Base-by-base conservation (phyloP, 495 filamentous ascomycete species). In the Opeltia flavorubescens region DNA sequence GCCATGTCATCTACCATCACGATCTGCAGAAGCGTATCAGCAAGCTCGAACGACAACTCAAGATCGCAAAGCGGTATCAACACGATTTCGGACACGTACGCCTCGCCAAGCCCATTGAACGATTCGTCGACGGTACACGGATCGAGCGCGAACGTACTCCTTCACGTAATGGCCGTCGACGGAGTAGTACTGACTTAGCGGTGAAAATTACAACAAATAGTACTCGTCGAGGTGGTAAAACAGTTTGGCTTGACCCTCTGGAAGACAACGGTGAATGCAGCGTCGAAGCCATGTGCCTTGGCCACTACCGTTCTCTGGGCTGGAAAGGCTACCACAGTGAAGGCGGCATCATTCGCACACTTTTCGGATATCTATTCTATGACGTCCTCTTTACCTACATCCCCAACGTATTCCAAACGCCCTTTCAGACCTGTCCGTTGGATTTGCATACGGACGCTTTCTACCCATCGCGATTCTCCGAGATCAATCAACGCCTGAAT, bases 261-360 rank as follows among this genome's bases (percentile, higher is more conserved):
- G 78, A 79, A 58, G 72, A 65, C 33, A 74, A 71, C 30, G 77
- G 71, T 17, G 80, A 93, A 62, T 89, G 86, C 56, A 67, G 72
- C 57, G 85, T 95, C 11, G 91, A 98, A 64, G 83, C 70, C 40
- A 94, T 98, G 89, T 95, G 89, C 59, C 69, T 98, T 35, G 85
- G 77, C 38, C 72, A 77, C 67, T 98, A 96, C 62, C 77, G 83
- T 29, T 70, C 71, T 23, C 72, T 83, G 44, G 89, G 87, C 6
- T 95, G 84, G 83, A 93, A 94, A 58, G 91, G 91, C 12, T 94
- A 89, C 58, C 91, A 98, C 63, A 77, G 78, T 24, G 91, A 98
- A 65, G 86, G 85, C 23, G 84, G 88, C 5, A 86, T 98, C 58
- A 64, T 95, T 21, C 76, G 88, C 33, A 98, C 91, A 1, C 66